Percentiles rank a stretch among this genome's conserved stretches.
phyloP scores from a whole-genome alignment of 768 basidiomycete species.

The Cystobasidium tubakii region DNA sequence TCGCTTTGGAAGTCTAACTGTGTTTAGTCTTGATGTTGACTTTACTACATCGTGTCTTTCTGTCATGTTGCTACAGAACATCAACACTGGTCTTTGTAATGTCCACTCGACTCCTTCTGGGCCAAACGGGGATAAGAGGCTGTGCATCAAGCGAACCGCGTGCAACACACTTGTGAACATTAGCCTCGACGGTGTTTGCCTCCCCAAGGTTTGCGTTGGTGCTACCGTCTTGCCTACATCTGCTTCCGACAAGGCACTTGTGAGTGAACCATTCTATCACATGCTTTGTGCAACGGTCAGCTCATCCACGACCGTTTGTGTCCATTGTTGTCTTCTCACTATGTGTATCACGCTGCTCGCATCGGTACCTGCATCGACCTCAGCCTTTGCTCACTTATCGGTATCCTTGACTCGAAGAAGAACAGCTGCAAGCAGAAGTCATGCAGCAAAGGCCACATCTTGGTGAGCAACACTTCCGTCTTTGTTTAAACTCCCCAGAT shows the following conservation, averaged over 20 bases:
- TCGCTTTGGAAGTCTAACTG: neutral
- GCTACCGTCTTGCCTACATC: neutral
- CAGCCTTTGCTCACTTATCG: neutral
- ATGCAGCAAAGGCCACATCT: neutral
- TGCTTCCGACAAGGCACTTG: neutral
- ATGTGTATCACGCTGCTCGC: neutral
- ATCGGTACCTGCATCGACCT: neutral
- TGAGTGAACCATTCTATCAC: too few relatives aligned
- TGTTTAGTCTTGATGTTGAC: neutral
- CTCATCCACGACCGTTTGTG: too few relatives aligned
- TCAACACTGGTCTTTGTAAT: neutral
- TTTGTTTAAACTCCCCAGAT: neutral
- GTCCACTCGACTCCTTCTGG: neutral
- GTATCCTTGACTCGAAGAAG: neutral
- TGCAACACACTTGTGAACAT: neutral
- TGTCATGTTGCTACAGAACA: too few relatives aligned
- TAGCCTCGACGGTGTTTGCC: neutral
- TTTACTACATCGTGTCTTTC: neutral
- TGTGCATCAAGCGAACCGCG: neutral
- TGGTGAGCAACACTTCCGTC: neutral
- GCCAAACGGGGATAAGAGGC: neutral
- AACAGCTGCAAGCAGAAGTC: neutral
- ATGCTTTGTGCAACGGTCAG: too few relatives aligned
- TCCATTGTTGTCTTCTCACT: too few relatives aligned
- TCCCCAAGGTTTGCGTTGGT: neutral